A percentile compares a stretch with the other conserved stretches of the same genome.
These are phyloP conservation scores for Pseudoneurospora amorphoporcata DNA, from an alignment of 495 filamentous ascomycete species.

Conservation along the genomic window DNA sequence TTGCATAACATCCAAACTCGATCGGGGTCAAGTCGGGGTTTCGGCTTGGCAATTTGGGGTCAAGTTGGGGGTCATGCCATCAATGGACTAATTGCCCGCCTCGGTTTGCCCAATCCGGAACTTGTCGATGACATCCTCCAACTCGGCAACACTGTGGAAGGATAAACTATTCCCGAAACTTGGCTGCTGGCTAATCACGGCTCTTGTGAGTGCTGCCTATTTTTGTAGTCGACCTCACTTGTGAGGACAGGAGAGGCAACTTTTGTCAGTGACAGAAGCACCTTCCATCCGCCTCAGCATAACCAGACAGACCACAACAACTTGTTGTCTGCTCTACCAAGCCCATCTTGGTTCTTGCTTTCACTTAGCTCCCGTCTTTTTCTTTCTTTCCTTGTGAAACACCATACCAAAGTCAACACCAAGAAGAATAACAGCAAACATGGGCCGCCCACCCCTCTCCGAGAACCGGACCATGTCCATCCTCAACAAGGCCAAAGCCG, in stretches of 20 bases:
- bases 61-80: background rate
- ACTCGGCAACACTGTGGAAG: background rate
- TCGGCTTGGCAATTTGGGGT: background rate
- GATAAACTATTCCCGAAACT: background rate
- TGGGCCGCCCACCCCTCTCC: constrained; percentile 38
- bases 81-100: background rate
- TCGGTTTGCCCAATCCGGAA: background rate
- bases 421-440: constrained; percentile 18
- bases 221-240: background rate
- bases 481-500: constrained; percentile 53
- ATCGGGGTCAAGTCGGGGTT: background rate
- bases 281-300: background rate
- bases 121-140: background rate
- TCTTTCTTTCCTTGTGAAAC: background rate
- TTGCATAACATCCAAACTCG: background rate
- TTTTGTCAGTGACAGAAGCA: background rate
- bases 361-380: background rate
- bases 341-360: background rate
- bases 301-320: background rate
- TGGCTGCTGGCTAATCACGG: background rate
- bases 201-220: background rate
- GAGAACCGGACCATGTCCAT: constrained; percentile 59
- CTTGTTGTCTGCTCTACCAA: background rate
- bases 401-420: background rate
- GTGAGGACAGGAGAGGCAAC: background rate